These are phyloP conservation scores for Clavispora carvajalis DNA, from an alignment of 805 yeast species.

Conservation along the genomic window DNA sequence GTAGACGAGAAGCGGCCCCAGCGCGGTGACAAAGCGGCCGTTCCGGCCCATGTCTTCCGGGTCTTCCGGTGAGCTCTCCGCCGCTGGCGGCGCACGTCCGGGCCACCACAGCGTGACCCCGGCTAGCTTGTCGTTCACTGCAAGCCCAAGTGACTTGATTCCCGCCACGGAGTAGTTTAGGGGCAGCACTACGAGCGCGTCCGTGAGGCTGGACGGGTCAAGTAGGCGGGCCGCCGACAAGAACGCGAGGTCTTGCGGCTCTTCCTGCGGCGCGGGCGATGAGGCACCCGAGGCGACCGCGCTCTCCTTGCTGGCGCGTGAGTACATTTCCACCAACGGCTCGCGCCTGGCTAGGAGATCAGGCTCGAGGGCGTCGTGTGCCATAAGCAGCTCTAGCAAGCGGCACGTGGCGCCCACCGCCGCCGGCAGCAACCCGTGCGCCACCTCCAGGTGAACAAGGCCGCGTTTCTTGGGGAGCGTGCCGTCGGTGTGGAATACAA, in stretches of 20 bases:
- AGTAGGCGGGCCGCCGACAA: constrained; percentile 21
- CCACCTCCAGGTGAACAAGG: neutral
- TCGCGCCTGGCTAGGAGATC: neutral
- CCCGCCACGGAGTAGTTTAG: constrained; percentile 31
- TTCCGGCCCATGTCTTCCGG: constrained; percentile 4
- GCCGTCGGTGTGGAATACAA: neutral
- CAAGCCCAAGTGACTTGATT: constrained; percentile 21
- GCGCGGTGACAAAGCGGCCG: constrained; percentile 23
- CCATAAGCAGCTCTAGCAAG: neutral
- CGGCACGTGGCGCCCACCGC: neutral
- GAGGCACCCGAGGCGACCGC: neutral
- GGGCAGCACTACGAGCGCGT: constrained; percentile 35
- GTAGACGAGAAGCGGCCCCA: constrained; percentile 23
- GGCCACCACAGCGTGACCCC: constrained; percentile 10
- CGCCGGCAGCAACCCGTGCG: neutral
- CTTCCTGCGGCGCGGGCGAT: neutral
- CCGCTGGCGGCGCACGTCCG: neutral
- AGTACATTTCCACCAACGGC: neutral
- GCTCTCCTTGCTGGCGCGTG: too few relatives aligned
- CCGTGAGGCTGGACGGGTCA: constrained; percentile 32
- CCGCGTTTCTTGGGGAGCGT: neutral
- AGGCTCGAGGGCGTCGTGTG: neutral
- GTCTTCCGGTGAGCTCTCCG: neutral
- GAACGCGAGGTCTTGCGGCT: constrained; percentile 6
- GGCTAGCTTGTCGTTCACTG: constrained; percentile 11